Evolutionary conservation across 1,284 basidiomycete species (phyloP).

Genomic region (Boletus smithii): DNA sequence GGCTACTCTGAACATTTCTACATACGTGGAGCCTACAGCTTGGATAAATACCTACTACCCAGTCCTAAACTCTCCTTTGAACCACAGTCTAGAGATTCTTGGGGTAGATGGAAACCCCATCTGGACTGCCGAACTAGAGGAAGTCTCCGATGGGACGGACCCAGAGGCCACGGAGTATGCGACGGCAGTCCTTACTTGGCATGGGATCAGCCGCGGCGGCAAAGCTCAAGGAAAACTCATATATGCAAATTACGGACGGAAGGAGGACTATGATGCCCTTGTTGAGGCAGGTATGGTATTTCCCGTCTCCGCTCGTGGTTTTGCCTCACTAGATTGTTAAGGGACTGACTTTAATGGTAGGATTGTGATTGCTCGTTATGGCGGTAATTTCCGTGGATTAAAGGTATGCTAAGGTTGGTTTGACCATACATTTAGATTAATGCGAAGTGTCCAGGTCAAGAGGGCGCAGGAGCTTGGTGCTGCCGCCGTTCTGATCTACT

Average conservation of each 20-base stretch:
- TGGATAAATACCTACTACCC: conserved; percentile 70
- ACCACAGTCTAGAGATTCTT: conserved; percentile 47
- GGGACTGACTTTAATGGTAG: conserved; percentile 65
- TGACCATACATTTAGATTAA: background rate
- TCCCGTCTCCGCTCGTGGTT: background rate
- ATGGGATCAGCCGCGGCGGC: conserved; percentile 50
- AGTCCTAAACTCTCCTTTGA: conserved; percentile 58
- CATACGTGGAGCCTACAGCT: conserved; percentile 41
- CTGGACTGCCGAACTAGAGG: conserved; percentile 54
- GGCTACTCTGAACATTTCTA: conserved; percentile 45
- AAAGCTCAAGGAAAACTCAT: conserved; percentile 57
- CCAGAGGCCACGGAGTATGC: conserved; percentile 46
- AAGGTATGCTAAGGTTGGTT: conserved; percentile 37
- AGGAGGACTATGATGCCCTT: conserved; percentile 41
- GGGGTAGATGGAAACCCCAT: conserved; percentile 41
- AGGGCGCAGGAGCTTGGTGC: conserved; percentile 72
- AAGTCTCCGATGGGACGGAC: conserved; percentile 46
- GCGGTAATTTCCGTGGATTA: conserved; percentile 66
- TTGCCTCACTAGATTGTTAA: conserved; percentile 12
- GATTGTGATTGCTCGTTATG: conserved; percentile 70
- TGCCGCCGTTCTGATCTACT: conserved; percentile 61
- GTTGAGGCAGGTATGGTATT: conserved; percentile 25
- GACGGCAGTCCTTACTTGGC: conserved; percentile 45
- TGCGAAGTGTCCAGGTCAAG: conserved; percentile 43
- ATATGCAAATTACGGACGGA: conserved; percentile 65